These are phyloP conservation scores for Moricandia arvensis DNA, from an alignment of 345 rosid species.

Conservation along the genomic window DNA sequence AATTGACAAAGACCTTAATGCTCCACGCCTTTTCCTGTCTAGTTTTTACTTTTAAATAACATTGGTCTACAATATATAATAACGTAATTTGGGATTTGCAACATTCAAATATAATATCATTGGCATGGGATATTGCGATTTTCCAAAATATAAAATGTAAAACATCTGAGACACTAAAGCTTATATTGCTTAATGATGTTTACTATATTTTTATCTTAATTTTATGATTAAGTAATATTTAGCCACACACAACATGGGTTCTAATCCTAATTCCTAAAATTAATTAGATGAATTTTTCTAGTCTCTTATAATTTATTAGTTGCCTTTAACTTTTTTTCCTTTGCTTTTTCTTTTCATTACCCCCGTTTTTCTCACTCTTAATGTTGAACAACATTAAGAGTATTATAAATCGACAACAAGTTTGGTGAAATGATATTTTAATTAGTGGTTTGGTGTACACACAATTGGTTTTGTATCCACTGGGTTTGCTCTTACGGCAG, in stretches of 20 bases:
- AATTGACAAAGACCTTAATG: conserved; percentile 32
- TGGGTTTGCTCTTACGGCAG: conserved; percentile 5
- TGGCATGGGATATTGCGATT: neutral
- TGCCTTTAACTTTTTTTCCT: neutral
- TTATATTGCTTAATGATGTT: neutral
- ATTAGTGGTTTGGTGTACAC: neutral
- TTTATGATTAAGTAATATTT: too few relatives aligned
- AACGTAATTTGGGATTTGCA: neutral
- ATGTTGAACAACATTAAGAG: neutral
- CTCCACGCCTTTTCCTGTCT: conserved; percentile 19
- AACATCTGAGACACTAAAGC: too few relatives aligned
- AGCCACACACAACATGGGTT: neutral
- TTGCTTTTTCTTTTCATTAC: neutral
- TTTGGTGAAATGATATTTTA: neutral
- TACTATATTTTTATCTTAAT: neutral
- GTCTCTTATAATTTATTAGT: neutral
- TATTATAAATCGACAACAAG: neutral
- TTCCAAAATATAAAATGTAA: neutral
- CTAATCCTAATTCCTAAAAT: neutral
- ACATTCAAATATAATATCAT: neutral
- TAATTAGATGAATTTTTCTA: neutral
- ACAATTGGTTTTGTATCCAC: neutral
- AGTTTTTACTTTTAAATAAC: conserved; percentile 19
- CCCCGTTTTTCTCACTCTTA: neutral
- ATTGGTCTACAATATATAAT: neutral